Evolutionary conservation across 768 basidiomycete species (phyloP).

Genomic region (Auricularia sp.): DNA sequence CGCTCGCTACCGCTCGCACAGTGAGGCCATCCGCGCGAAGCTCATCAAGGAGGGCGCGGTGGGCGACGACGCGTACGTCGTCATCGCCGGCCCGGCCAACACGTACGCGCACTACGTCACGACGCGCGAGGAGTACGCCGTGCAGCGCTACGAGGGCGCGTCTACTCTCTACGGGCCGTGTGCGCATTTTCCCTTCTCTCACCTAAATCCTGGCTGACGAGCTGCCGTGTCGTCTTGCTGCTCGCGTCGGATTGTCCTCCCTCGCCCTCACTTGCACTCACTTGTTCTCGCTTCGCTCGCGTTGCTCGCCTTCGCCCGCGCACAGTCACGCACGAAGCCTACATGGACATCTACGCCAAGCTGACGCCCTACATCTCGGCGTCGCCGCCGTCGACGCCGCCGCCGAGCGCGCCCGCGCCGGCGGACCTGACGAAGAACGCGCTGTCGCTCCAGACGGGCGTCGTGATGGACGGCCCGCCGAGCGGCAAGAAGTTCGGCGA

Average conservation of each 20-base stretch:
- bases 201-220: not conserved
- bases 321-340: conserved; percentile 72
- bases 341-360: conserved; percentile 63
- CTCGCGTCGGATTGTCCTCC: too few species aligned
- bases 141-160: conserved; percentile 75
- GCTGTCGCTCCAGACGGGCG: conserved; percentile 60
- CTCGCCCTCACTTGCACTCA: too few species aligned
- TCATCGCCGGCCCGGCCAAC: conserved; percentile 73
- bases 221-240: too few species aligned
- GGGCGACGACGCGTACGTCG: conserved; percentile 61
- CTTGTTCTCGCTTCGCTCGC: too few species aligned
- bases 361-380: conserved; percentile 55
- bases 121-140: conserved; percentile 59
- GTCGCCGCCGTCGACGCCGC: conserved; percentile 25
- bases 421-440: conserved; percentile 53
- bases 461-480: conserved; percentile 50
- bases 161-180: conserved; percentile 70
- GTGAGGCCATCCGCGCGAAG: conserved; percentile 54
- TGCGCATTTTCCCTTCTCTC: conserved; percentile 21
- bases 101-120: conserved; percentile 68
- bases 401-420: conserved; percentile 55
- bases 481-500: conserved; percentile 52
- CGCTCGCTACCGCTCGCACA: too few species aligned
- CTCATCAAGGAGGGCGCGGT: conserved; percentile 55
- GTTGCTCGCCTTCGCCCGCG: not conserved